Evolutionary conservation across 2,329 filamentous ascomycete species (phyloP), one percentile per base, ranked within the genome.

Genomic region (Neonectria punicea): DNA sequence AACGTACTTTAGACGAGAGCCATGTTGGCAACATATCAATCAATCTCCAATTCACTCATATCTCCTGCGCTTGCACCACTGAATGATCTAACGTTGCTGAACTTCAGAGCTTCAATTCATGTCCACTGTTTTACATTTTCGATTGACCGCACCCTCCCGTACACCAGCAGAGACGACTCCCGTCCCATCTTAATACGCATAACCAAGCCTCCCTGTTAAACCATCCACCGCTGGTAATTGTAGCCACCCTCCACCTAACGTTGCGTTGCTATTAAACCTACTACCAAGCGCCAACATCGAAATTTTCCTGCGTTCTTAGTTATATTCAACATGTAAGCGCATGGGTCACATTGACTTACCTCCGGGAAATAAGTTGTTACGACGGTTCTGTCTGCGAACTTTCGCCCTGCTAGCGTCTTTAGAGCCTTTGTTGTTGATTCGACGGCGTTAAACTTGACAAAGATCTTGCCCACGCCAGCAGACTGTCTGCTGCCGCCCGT

Each of bases 301-400:
- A 98, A 77, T 97, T 97, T 81, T 98, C 95, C 90, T 94, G 67
- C 36, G 41, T 47, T 16, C n/a, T 39, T 70, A 61, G 73, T 84
- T 75, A 83, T 79, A 67, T 53, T 32, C 36, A 28, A 5, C 53
- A 14, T 46, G 39, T 6, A 41, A 41, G 56, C 25, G 22, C 13
- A 0, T 46, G 4, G 10, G 36, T 39, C 18, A 50, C 1, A 34
- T 47, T 39, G 46, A 60, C 83, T 80, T 83, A 93, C 92, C 87
- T 98, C 97, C 22, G 94, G 92, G 79, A 98, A 99, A 81, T 96
- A 98, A 4, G 96, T 98, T 3, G 93, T 94, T 13, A 99, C 94
- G 30, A 99, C 97, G 4, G 96, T 99, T 73, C 97, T 89, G 81
- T 98, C 93, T 1, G 94, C 93, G 78, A 99, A 99, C 79, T 98